phyloP scores from a whole-genome alignment of 352 stramenopile genomes.

The Globisporangium orthogonon region DNA sequence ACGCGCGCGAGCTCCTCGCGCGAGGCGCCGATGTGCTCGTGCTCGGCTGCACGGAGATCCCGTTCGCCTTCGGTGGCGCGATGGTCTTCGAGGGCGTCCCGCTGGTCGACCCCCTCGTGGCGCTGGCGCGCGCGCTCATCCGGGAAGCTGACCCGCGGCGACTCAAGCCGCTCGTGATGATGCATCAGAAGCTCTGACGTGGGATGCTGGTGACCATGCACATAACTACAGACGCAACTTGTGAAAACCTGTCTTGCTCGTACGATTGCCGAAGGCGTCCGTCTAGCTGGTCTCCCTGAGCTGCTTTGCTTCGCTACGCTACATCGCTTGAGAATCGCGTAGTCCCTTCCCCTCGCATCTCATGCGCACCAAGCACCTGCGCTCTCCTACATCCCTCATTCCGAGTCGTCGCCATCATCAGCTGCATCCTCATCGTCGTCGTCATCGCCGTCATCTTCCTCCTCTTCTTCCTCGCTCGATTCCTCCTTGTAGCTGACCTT shows the following conservation, averaged over 20 bases:
- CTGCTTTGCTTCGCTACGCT: too few species aligned
- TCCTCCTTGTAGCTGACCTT: constrained; percentile 47
- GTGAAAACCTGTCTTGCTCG: background rate
- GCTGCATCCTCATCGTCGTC: constrained; percentile 62
- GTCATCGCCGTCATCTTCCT: constrained; percentile 26
- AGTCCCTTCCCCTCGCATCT: too few species aligned
- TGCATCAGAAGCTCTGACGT: background rate
- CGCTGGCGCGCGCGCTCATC: constrained; percentile 39
- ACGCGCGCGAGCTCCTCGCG: constrained; percentile 23
- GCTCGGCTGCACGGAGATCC: constrained; percentile 48
- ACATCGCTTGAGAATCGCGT: background rate
- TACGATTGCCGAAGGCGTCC: background rate
- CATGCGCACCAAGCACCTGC: too few species aligned
- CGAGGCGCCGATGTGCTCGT: constrained; percentile 33
- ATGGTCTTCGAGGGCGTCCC: constrained; percentile 26
- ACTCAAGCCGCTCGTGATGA: constrained; percentile 24
- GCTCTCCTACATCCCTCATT: background rate
- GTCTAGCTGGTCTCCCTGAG: background rate
- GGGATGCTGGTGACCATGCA: background rate
- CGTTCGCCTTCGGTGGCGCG: constrained; percentile 28
- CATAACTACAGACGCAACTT: background rate
- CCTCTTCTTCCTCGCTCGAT: constrained; percentile 37
- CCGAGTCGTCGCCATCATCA: constrained; percentile 20
- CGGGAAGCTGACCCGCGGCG: constrained; percentile 34
- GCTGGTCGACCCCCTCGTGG: constrained; percentile 38